Percentiles rank a stretch among this genome's conserved stretches.
Evolutionary conservation across 177 flowering plant genomes (phyloP).

Genomic region (Telopea speciosissima): DNA sequence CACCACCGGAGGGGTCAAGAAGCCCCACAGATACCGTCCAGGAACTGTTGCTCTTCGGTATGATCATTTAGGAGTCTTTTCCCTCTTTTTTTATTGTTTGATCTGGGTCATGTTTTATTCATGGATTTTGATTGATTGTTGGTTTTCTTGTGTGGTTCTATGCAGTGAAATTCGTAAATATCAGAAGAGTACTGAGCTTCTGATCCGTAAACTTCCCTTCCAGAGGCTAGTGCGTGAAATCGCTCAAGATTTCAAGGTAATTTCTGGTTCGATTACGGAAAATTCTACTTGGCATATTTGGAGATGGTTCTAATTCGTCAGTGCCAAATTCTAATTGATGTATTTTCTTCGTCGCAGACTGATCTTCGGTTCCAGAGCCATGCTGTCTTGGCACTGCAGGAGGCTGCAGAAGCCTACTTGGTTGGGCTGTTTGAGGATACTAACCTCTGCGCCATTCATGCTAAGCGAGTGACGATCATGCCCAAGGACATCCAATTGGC

Average conservation of each 20-base stretch:
- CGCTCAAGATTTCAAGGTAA: constrained; percentile 84
- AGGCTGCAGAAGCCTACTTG: constrained; percentile 79
- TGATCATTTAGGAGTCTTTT: background rate
- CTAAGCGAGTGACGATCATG: constrained; percentile 85
- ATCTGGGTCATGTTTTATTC: too few relatives aligned
- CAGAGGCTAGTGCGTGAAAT: constrained; percentile 88
- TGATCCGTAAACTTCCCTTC: constrained; percentile 78
- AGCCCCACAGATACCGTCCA: constrained; percentile 83
- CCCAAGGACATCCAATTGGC: constrained; percentile 82
- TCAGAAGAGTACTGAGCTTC: constrained; percentile 78
- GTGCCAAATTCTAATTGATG: too few relatives aligned
- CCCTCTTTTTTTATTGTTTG: too few relatives aligned
- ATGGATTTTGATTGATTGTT: background rate
- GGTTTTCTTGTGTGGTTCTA: background rate
- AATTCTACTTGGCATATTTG: too few relatives aligned
- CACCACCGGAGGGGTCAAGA: constrained; percentile 66
- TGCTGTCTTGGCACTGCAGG: constrained; percentile 73
- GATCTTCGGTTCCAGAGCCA: constrained; percentile 87
- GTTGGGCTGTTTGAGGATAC: constrained; percentile 79
- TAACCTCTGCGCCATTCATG: constrained; percentile 76
- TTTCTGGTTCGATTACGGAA: too few relatives aligned
- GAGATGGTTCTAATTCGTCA: too few relatives aligned
- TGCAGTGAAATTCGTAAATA: constrained; percentile 76
- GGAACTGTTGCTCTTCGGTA: constrained; percentile 78
- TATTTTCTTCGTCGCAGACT: constrained; percentile 23